Base-by-base conservation (phyloP, 2,329 filamentous ascomycete genomes). In the Scedosporium apiospermum region DNA sequence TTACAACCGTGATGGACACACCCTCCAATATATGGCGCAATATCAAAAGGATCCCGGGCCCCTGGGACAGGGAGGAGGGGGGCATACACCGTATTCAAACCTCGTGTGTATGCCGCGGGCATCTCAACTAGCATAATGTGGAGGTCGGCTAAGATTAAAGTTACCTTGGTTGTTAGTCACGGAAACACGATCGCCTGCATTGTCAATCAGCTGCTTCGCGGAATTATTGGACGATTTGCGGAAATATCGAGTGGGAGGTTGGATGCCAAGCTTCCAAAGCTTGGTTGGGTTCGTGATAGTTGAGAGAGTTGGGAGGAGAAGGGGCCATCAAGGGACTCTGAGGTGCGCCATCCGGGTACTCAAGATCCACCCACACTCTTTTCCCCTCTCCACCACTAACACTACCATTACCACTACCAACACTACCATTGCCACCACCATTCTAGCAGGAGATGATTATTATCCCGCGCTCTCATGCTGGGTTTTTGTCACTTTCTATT, bases 321-420 rank as follows among this genome's bases (percentile, higher is more conserved):
- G 53, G 53, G 34, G 53, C 60, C 60, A 62, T 62, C 60, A 62
- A 62, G 60, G 60, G 60, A 62, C 60, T 49, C 14, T 21, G n/a
- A 3, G 14, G 18, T 57, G 27, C 10, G 27, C 60, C 51, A 58
- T 62, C 60, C 60, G 60, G 60, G 60, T 62, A 41, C 60, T 62
- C 34, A 12, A 58, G 34, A 9, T 58, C 57, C 57, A 38, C 57
- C 9, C 2, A 12, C 51, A 6, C 34, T 53, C 10, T 12, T 38
- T 27, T n/a, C 26, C 44, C 27, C 16, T 16, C 34, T 5, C 30
- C 21, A n/a, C 41, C n/a, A 42, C n/a, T 14, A 27, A 27, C 27
- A n/a, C 23, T 41, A 27, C 59, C n/a, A 42, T 21, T 14, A 18
- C 27, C 27, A n/a, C 23, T n/a, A 27, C 59, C 21, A 27, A 27